Evolutionary conservation across 1,284 basidiomycete species (phyloP).

Genomic region (Cerrena zonata): DNA sequence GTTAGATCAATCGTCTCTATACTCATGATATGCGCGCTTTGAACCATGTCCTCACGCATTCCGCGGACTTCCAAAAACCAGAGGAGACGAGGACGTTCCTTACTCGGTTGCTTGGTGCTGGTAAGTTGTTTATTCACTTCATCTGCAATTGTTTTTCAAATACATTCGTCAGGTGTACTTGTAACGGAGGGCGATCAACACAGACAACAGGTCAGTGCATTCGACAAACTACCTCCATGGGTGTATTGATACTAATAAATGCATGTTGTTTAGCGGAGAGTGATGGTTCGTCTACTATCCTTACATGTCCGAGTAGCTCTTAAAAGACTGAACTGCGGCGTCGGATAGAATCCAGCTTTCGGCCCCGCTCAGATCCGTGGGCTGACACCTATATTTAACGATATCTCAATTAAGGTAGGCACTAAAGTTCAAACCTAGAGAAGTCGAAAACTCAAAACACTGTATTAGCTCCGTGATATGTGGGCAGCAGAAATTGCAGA

Average conservation of each 20-base stretch:
- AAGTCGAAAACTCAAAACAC: not conserved
- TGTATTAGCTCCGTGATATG: conserved; percentile 25
- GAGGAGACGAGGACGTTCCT: conserved; percentile 18
- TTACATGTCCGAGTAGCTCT: not conserved
- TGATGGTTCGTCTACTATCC: conserved; percentile 1
- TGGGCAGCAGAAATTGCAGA: conserved; percentile 17
- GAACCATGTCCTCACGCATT: conserved; percentile 33
- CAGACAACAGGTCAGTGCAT: conserved; percentile 7
- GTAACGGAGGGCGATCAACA: conserved; percentile 9
- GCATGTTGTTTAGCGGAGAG: not conserved
- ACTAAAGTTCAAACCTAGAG: not conserved
- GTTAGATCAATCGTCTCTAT: conserved; percentile 17
- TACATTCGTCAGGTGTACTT: conserved; percentile 1
- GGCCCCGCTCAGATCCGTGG: conserved; percentile 49
- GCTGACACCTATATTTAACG: conserved; percentile 48
- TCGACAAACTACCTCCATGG: no score
- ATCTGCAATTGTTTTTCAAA: not conserved
- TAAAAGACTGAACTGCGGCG: not conserved
- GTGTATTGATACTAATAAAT: no score
- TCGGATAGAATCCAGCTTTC: conserved; percentile 52
- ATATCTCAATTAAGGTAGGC: conserved; percentile 44
- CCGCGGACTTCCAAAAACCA: conserved; percentile 30
- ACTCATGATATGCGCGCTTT: conserved; percentile 33
- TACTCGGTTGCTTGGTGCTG: conserved; percentile 25
- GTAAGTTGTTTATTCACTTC: conserved; percentile 12